These are phyloP conservation scores for Acer saccharum DNA, from an alignment of 345 rosid species.

Conservation along the genomic window DNA sequence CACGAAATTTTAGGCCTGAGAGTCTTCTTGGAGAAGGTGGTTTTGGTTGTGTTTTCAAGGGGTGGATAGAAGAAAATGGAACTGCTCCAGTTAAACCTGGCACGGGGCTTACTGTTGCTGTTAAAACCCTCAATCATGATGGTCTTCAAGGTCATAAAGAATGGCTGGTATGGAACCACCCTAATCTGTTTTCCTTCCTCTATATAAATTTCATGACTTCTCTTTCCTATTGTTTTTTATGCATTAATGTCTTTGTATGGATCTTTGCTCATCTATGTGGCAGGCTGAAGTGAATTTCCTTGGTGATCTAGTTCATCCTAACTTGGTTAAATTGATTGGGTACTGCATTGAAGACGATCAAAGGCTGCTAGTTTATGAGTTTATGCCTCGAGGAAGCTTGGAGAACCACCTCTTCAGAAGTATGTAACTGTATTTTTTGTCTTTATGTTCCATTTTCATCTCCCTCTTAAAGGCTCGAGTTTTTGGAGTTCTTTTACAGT, in stretches of 20 bases:
- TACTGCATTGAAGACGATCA: slow-evolving; percentile 69
- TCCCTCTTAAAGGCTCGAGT: not conserved
- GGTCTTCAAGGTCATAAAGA: slow-evolving; percentile 99
- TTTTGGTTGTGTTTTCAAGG: slow-evolving; percentile 95
- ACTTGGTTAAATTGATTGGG: slow-evolving; percentile 58
- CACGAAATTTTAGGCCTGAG: slow-evolving; percentile 95
- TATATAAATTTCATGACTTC: not conserved
- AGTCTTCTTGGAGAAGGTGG: slow-evolving; percentile 99
- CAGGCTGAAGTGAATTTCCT: slow-evolving; percentile 84
- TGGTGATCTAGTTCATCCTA: slow-evolving; percentile 61
- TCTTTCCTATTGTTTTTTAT: not conserved
- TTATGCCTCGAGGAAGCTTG: slow-evolving; percentile 73
- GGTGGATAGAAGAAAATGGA: slow-evolving; percentile 97
- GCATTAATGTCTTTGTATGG: slow-evolving; percentile 11
- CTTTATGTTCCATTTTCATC: not conserved
- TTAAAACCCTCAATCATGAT: slow-evolving; percentile 95
- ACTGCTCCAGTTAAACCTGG: slow-evolving; percentile 98
- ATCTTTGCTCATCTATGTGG: slow-evolving; percentile 27
- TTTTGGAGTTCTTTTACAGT: not conserved
- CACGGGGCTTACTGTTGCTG: slow-evolving; percentile 95
- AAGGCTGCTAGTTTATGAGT: slow-evolving; percentile 64
- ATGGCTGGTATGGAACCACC: slow-evolving; percentile 74
- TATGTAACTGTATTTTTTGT: slow-evolving; percentile 17
- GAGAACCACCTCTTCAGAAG: slow-evolving; percentile 72
- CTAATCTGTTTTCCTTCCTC: not conserved